Evolutionary conservation across 2,329 filamentous ascomycete genomes (phyloP).

Genomic region (Fragosphaeria purpurea): DNA sequence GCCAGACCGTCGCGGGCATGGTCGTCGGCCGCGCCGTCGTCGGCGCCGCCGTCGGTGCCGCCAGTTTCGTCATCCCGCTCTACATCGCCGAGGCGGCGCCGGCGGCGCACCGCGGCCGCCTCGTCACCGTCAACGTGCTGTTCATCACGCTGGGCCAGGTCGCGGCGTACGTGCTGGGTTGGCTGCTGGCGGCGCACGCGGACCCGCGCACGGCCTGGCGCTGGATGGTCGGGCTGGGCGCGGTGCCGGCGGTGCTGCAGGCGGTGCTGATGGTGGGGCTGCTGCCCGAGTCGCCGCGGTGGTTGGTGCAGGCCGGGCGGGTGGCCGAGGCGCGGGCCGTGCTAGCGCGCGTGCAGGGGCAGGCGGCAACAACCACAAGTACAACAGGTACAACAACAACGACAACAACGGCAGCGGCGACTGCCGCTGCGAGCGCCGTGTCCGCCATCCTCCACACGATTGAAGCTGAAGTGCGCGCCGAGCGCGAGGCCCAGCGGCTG

Average conservation of each 20-base stretch:
- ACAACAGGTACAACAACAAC: too few species aligned
- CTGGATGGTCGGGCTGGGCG: slow-evolving; percentile 85
- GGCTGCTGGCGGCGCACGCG: slow-evolving; percentile 54
- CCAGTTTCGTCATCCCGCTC: slow-evolving; percentile 73
- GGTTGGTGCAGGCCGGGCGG: slow-evolving; percentile 63
- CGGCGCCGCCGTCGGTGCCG: slow-evolving; percentile 62
- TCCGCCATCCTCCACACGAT: slow-evolving; percentile 58
- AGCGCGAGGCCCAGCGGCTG: slow-evolving; percentile 44
- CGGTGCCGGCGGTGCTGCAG: slow-evolving; percentile 65
- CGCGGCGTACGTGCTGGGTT: slow-evolving; percentile 77
- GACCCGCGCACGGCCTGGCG: slow-evolving; percentile 58
- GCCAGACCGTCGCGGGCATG: slow-evolving; percentile 51
- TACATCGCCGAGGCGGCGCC: slow-evolving; percentile 85
- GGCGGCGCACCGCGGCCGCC: slow-evolving; percentile 60
- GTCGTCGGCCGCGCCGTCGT: slow-evolving; percentile 58
- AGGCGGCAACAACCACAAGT: slow-evolving; percentile 17
- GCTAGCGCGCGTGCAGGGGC: slow-evolving; percentile 49
- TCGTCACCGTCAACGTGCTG: slow-evolving; percentile 73
- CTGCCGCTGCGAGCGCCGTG: slow-evolving; percentile 28
- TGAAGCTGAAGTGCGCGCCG: slow-evolving; percentile 63
- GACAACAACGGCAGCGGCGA: slow-evolving; percentile 25
- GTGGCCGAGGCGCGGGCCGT: slow-evolving; percentile 53
- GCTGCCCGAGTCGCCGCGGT: slow-evolving; percentile 84
- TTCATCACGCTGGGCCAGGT: slow-evolving; percentile 86
- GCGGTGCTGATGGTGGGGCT: slow-evolving; percentile 49